phyloP scores from a whole-genome alignment of 805 yeast genomes.

The Yarrowia porcina region DNA sequence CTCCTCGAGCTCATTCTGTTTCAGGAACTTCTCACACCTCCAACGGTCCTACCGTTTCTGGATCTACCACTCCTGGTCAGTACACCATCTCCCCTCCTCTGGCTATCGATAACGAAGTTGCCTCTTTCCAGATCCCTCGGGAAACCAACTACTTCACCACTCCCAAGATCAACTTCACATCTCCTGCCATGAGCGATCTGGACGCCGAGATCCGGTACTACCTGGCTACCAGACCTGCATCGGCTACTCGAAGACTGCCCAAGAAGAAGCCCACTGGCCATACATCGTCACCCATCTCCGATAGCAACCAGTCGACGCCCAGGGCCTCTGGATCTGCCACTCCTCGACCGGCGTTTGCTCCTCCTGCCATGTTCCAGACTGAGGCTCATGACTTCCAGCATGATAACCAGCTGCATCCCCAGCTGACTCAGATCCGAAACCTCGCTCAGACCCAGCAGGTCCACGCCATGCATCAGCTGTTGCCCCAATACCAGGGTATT shows the following conservation, averaged over 20 bases:
- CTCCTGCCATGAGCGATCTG: slow-evolving; percentile 8
- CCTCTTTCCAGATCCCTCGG: background rate
- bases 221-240: slow-evolving; percentile 6
- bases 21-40: background rate
- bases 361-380: slow-evolving; percentile 15
- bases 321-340: slow-evolving; percentile 9
- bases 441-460: slow-evolving; percentile 17
- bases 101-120: slow-evolving; percentile 18
- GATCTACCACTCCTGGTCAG: background rate
- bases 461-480: slow-evolving; percentile 14
- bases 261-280: background rate
- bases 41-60: background rate
- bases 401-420: slow-evolving; percentile 16
- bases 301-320: slow-evolving; percentile 4
- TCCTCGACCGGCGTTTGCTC: slow-evolving; percentile 4
- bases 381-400: slow-evolving; percentile 13
- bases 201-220: slow-evolving; percentile 18
- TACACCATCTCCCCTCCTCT: slow-evolving; percentile 9
- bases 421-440: slow-evolving; percentile 18
- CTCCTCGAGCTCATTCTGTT: background rate
- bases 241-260: background rate
- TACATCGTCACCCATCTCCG: background rate
- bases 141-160: slow-evolving; percentile 13
- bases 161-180: slow-evolving; percentile 15
- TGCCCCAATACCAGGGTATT: slow-evolving; percentile 21